Percentiles rank a stretch among this genome's conserved stretches.
phyloP scores from a whole-genome alignment of 176 grass and related monocot genomes.

The Aegilops bicornis region DNA sequence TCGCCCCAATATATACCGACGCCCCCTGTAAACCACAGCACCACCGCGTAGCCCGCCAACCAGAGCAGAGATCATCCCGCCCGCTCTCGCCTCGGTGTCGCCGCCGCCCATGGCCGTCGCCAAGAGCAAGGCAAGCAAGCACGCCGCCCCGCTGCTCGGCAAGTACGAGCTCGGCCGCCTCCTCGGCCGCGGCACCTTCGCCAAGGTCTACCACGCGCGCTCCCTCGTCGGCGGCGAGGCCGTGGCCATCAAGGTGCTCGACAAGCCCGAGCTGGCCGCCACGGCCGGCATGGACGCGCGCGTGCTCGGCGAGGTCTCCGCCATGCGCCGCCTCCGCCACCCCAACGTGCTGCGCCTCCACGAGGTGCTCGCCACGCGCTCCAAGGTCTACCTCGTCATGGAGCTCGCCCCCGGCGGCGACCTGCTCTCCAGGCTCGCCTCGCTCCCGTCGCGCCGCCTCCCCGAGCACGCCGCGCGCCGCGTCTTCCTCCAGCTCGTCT shows the following conservation, averaged over 20 bases:
- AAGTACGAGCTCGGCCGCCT: slow-evolving; percentile 82
- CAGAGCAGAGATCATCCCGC: neutral
- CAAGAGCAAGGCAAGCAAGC: slow-evolving; percentile 31
- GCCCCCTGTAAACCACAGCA: neutral
- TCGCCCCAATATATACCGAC: slow-evolving; percentile 17
- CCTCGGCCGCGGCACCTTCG: slow-evolving; percentile 87
- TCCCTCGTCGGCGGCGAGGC: slow-evolving; percentile 46
- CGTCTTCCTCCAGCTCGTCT: slow-evolving; percentile 78
- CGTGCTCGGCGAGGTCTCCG: slow-evolving; percentile 66
- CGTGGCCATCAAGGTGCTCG: slow-evolving; percentile 81
- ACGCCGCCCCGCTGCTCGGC: slow-evolving; percentile 58
- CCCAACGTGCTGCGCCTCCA: slow-evolving; percentile 78
- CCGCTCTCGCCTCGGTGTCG: neutral
- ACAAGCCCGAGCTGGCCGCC: slow-evolving; percentile 51
- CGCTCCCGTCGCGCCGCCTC: slow-evolving; percentile 47
- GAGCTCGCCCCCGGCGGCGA: slow-evolving; percentile 84
- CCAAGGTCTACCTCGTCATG: slow-evolving; percentile 91
- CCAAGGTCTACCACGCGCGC: slow-evolving; percentile 87
- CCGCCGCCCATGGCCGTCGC: slow-evolving; percentile 27
- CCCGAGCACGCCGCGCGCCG: slow-evolving; percentile 54
- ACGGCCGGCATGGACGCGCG: slow-evolving; percentile 50
- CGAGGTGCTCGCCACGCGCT: slow-evolving; percentile 84
- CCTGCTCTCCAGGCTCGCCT: slow-evolving; percentile 52
- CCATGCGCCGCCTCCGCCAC: slow-evolving; percentile 89
- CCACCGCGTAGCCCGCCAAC: neutral